A percentile compares a stretch with the other conserved stretches of the same genome.
These are phyloP conservation scores for Myriangium duriaei DNA, from an alignment of 2,329 filamentous ascomycete genomes.

Conservation along the genomic window DNA sequence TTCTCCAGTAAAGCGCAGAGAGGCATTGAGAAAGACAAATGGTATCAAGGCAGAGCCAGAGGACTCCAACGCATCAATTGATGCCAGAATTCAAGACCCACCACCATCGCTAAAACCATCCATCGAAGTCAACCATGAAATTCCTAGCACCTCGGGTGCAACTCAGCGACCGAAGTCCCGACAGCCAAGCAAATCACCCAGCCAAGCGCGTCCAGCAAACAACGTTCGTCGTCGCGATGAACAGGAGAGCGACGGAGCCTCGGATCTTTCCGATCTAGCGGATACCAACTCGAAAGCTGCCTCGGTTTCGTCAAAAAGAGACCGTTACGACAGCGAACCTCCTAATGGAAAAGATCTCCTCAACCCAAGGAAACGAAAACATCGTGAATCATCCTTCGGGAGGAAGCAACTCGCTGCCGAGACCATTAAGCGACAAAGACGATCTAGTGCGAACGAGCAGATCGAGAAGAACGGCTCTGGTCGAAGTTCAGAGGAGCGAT, in stretches of 20 bases:
- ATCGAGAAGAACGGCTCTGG: conserved; percentile 1
- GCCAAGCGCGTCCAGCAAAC: background rate
- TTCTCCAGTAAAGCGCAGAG: conserved; percentile 28
- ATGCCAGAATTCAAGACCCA: background rate
- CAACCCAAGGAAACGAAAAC: conserved; percentile 26
- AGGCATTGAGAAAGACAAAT: conserved; percentile 23
- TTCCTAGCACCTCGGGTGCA: background rate
- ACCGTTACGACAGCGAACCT: conserved; percentile 1
- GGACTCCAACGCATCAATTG: background rate
- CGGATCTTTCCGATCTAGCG: conserved; percentile 16
- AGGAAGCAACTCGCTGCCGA: conserved; percentile 5
- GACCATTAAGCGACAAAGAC: conserved; percentile 9
- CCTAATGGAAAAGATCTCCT: conserved; percentile 16
- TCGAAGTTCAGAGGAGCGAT: conserved; percentile 28
- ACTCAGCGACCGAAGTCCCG: background rate
- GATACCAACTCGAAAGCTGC: conserved; percentile 5
- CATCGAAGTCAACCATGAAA: background rate
- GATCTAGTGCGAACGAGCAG: conserved; percentile 4
- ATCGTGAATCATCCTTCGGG: conserved; percentile 23
- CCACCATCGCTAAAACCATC: background rate
- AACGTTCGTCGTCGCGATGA: conserved; percentile 8
- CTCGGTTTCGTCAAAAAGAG: conserved; percentile 1
- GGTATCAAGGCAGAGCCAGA: conserved; percentile 4
- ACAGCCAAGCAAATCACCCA: background rate
- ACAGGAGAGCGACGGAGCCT: conserved; percentile 14